These are phyloP conservation scores for Aspergillus tanneri DNA, from an alignment of 2,329 filamentous ascomycete species.

Conservation along the genomic window DNA sequence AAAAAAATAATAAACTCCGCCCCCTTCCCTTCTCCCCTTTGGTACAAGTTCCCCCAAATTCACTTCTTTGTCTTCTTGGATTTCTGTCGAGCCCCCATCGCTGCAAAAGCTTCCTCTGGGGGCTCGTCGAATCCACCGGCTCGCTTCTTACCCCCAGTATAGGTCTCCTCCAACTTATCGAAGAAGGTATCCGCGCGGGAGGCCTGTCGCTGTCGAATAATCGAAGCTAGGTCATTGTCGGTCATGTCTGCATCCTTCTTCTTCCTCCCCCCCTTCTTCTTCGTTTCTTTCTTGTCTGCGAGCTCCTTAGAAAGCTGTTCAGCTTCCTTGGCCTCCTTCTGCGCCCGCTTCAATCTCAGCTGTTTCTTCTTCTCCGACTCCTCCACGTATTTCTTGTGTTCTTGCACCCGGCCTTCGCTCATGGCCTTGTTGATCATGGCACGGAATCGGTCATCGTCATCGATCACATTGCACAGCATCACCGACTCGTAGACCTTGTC, in stretches of 20 bases:
- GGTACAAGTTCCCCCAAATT: too few species aligned
- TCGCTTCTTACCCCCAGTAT: conserved; percentile 52
- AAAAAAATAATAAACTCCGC: neutral
- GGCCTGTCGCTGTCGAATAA: conserved; percentile 72
- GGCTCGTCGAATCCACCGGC: conserved; percentile 52
- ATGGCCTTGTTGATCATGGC: conserved; percentile 80
- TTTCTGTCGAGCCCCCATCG: conserved; percentile 39
- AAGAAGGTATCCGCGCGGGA: conserved; percentile 63
- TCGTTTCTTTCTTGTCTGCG: conserved; percentile 61
- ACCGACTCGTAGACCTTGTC: conserved; percentile 74
- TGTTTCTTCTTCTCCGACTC: conserved; percentile 68
- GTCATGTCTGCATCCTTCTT: conserved; percentile 31
- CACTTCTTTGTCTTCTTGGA: conserved; percentile 39
- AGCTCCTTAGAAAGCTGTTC: conserved; percentile 72
- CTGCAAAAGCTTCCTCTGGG: conserved; percentile 62
- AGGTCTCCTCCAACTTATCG: conserved; percentile 74
- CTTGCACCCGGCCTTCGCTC: conserved; percentile 62
- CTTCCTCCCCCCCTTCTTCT: conserved; percentile 15
- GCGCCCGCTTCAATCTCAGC: conserved; percentile 60
- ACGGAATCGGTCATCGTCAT: conserved; percentile 84
- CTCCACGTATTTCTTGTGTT: conserved; percentile 67
- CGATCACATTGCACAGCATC: conserved; percentile 79
- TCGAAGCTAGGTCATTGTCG: conserved; percentile 59
- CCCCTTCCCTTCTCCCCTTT: too few species aligned
- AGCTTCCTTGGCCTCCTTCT: conserved; percentile 69